Evolutionary conservation across 2,329 filamentous ascomycete species (phyloP).

Genomic region (Penicillium sp.): DNA sequence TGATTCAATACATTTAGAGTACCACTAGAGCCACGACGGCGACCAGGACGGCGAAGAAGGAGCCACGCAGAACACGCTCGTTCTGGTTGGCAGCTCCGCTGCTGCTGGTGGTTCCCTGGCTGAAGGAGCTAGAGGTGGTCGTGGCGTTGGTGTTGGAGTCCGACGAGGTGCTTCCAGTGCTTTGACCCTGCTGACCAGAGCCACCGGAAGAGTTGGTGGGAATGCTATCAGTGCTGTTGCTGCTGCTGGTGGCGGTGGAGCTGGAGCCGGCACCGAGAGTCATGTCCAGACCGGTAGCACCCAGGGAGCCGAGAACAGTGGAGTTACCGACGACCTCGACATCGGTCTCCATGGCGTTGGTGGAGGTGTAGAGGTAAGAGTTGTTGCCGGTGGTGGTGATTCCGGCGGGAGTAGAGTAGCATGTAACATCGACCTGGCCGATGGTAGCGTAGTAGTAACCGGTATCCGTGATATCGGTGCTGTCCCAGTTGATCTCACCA

Average conservation of each 20-base stretch:
- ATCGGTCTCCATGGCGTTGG: slow-evolving; percentile 69
- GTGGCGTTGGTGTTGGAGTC: slow-evolving; percentile 13
- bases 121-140: slow-evolving; percentile 7
- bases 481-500: slow-evolving; percentile 84
- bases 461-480: slow-evolving; percentile 72
- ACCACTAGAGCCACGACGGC: slow-evolving; percentile 47
- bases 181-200: slow-evolving; percentile 15
- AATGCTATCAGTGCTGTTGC: slow-evolving; percentile 33
- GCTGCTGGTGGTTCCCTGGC: slow-evolving; percentile 24
- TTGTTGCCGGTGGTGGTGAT: slow-evolving; percentile 58
- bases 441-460: slow-evolving; percentile 89
- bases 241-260: slow-evolving; percentile 6
- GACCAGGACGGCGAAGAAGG: slow-evolving; percentile 49
- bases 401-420: slow-evolving; percentile 79
- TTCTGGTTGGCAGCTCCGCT: slow-evolving; percentile 35
- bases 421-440: slow-evolving; percentile 74
- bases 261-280: slow-evolving; percentile 31
- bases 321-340: slow-evolving; percentile 71
- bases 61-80: slow-evolving; percentile 45
- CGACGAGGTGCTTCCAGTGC: slow-evolving; percentile 6
- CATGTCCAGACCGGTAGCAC: slow-evolving; percentile 79
- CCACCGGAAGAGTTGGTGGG: slow-evolving; percentile 33
- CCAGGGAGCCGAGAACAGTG: slow-evolving; percentile 75
- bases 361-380: slow-evolving; percentile 73
- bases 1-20: slow-evolving; percentile 34